Percentiles rank a stretch among this genome's conserved stretches.
phyloP scores from a whole-genome alignment of 129 eudicot genomes.

The Centrapalus pauciflorus region DNA sequence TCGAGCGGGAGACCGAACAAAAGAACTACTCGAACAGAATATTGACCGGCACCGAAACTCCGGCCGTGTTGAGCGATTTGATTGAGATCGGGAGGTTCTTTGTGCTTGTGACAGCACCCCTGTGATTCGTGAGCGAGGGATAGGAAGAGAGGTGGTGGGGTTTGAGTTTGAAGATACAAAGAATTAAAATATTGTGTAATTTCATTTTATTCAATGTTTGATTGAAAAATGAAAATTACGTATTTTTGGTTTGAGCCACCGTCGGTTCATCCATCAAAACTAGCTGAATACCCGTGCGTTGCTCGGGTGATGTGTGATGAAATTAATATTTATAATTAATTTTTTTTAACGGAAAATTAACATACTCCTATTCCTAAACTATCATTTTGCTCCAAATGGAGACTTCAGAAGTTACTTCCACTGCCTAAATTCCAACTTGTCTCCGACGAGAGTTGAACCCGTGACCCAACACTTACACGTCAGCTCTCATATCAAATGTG shows the following conservation, averaged over 20 bases:
- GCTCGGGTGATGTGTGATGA: too few relatives aligned
- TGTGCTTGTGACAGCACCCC: conserved; percentile 6
- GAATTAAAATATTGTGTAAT: background rate
- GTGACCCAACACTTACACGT: too few relatives aligned
- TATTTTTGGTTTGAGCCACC: background rate
- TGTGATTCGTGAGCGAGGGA: conserved; percentile 12
- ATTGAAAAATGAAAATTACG: background rate
- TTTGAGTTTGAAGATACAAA: conserved; percentile 25
- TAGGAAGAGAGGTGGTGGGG: conserved; percentile 17
- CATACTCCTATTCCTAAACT: too few relatives aligned
- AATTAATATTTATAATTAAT: too few relatives aligned
- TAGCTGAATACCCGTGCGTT: too few relatives aligned
- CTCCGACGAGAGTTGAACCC: too few relatives aligned
- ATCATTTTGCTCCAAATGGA: too few relatives aligned
- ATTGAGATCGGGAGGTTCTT: conserved; percentile 14
- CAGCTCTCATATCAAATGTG: too few relatives aligned
- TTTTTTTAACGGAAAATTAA: too few relatives aligned
- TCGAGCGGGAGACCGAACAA: conserved; percentile 30
- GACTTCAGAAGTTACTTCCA: too few relatives aligned
- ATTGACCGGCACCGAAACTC: conserved; percentile 1
- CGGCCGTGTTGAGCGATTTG: conserved; percentile 8
- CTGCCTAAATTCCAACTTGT: too few relatives aligned
- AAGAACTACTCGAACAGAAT: background rate
- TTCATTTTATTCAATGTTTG: background rate
- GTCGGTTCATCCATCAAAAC: background rate